Evolutionary conservation across 106 monocot species (phyloP).

Genomic region (Ottelia alismoides): DNA sequence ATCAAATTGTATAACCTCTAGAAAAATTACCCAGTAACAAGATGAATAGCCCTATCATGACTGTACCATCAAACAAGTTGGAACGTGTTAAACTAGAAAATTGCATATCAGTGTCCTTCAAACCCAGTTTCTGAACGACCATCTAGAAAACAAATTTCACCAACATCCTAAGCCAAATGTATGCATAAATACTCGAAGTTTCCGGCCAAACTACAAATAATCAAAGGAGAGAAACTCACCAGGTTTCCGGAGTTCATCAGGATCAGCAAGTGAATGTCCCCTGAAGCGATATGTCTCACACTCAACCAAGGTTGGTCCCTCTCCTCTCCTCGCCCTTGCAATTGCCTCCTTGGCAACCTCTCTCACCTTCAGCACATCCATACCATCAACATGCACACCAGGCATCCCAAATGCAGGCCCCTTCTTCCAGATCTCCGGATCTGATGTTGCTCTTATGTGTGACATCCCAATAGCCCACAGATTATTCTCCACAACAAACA

Average conservation of each 20-base stretch:
- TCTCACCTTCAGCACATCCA: slow-evolving; percentile 97
- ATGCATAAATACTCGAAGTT: too few species aligned
- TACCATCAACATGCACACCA: slow-evolving; percentile 78
- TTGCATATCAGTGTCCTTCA: too few species aligned
- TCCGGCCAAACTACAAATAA: too few species aligned
- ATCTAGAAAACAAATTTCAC: too few species aligned
- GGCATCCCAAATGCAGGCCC: slow-evolving; percentile 81
- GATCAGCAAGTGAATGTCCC: too few species aligned
- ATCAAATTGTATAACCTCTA: too few species aligned
- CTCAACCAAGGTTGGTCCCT: slow-evolving; percentile 72
- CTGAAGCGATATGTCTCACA: slow-evolving; percentile 76
- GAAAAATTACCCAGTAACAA: too few species aligned
- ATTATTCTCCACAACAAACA: slow-evolving; percentile 92
- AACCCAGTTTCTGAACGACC: too few species aligned
- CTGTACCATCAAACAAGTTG: too few species aligned
- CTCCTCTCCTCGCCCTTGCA: slow-evolving; percentile 73
- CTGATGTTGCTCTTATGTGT: slow-evolving; percentile 62
- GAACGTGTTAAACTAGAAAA: too few species aligned
- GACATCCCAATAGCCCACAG: slow-evolving; percentile 86
- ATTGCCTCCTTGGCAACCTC: slow-evolving; percentile 61
- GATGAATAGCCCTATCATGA: too few species aligned
- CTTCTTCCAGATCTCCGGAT: slow-evolving; percentile 84
- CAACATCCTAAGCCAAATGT: too few species aligned
- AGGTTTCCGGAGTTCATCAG: slow-evolving; percentile 59
- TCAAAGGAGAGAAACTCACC: slow-evolving; percentile 21